Percentiles rank a stretch among this genome's conserved stretches.
Conservation (phyloP, 345 rosid species). For the Rhizophora mangle region DNA sequence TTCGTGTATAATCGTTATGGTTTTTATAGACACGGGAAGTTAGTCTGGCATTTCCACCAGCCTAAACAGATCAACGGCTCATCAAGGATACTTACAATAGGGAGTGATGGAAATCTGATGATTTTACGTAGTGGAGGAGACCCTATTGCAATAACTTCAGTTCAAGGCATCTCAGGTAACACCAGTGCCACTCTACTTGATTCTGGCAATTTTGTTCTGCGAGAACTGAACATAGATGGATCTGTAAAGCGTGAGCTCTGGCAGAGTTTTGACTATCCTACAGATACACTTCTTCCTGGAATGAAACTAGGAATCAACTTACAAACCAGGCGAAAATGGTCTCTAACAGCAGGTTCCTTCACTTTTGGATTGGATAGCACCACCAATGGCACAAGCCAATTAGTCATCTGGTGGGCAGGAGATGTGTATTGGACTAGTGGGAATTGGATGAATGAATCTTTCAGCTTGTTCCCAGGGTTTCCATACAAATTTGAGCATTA, state of each 20-base stretch:
- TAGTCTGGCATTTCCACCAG: conserved; percentile 17
- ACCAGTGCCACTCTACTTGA: conserved; percentile 6
- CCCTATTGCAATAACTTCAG: conserved; percentile 7
- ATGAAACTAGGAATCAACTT: conserved; percentile 17
- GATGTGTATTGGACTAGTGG: conserved; percentile 15
- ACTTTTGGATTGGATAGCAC: conserved; percentile 7
- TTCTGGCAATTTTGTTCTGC: conserved; percentile 17
- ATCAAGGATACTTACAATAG: conserved; percentile 26
- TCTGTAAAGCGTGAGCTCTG: conserved; percentile 17
- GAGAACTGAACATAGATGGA: conserved; percentile 11
- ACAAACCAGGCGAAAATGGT: background rate
- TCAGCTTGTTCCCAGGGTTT: background rate
- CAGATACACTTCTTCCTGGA: conserved; percentile 33
- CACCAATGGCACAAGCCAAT: background rate
- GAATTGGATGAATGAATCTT: conserved; percentile 6
- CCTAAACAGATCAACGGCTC: conserved; percentile 13
- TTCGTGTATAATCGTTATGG: no score
- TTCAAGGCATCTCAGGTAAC: background rate
- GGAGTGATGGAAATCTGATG: conserved; percentile 28
- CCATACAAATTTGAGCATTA: conserved; percentile 14
- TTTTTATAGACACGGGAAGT: no score
- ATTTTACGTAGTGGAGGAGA: conserved; percentile 17
- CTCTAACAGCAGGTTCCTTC: conserved; percentile 8
- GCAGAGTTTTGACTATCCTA: conserved; percentile 48
- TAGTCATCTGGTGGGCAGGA: conserved; percentile 17